Base-by-base conservation (phyloP, 768 basidiomycete genomes). In the Amanita subjunquillea region DNA sequence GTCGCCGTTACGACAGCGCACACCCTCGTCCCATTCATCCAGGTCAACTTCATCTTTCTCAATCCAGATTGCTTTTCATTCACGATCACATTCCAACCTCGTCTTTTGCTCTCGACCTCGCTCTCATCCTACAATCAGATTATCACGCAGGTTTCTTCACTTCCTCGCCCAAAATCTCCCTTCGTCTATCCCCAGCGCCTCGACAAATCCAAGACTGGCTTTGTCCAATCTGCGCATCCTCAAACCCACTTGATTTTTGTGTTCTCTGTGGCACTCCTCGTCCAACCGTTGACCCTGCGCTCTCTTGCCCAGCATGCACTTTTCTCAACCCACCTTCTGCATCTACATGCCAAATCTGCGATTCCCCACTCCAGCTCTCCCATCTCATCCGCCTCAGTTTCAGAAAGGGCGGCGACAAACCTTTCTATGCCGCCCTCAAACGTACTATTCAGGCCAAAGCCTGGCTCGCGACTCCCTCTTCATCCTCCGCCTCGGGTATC, bases 1-100 rank as follows among this genome's bases (percentile, higher is more conserved):
- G 84, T 97, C 4, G 94, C 94, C 1, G 83, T 98, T 98, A 98
- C 61, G 85, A 93, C 58, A 91, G 92, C 50, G 74, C 75, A 53
- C 85, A 91, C 74, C 95, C 95, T 69, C 76, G 89, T 4, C 72
- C 77, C n/a, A 72, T 77, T 32, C 85, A 94, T 62, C 90, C 76
- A 43, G 90, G 93, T 25, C 77, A 77, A 0, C 65, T 87, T 3
- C 73, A 85, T 62, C 72, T 87, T 32, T 88, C 94, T 0, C 85
- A 83, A 2, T 90, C 94, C 62, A 83, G 94, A 30, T 69, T 97
- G 0, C 83, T 97, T 71, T 93, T 88, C 69, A 73, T 91, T 56
- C 79, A 88, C 62, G 58, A 66, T 29, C 62, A 70, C 30, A 69
- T 77, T 47, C 66, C 78, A 4, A 15, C 63, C 61, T n/a, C 63